These are phyloP conservation scores for Epichloe bromicola DNA, from an alignment of 2,329 filamentous ascomycete genomes.

Conservation along the genomic window DNA sequence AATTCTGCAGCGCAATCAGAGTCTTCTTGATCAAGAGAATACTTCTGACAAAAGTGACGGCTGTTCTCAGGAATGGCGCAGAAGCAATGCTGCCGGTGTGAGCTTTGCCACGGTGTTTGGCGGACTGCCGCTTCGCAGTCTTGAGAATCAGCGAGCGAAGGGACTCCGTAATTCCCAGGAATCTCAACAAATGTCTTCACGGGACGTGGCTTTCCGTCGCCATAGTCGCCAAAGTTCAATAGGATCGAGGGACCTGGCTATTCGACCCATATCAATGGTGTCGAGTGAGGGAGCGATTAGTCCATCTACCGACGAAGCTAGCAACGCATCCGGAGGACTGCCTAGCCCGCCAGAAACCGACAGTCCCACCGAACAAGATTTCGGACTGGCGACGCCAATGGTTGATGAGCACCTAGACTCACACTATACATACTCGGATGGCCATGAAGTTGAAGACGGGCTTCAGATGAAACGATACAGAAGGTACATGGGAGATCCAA, in stretches of 20 bases:
- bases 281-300: constrained; percentile 25
- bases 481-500: constrained; percentile 20
- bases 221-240: constrained; percentile 5
- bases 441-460: constrained; percentile 18
- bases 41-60: constrained; percentile 12
- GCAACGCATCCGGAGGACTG: constrained; percentile 16
- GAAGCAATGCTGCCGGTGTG: constrained; percentile 13
- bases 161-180: constrained; percentile 9
- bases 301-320: constrained; percentile 23
- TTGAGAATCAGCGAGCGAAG: constrained; percentile 15
- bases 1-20: constrained; percentile 24
- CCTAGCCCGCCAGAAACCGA: constrained; percentile 26
- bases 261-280: constrained; percentile 6
- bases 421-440: constrained; percentile 19
- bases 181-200: background rate
- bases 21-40: constrained; percentile 13
- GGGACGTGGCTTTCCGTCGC: constrained; percentile 1
- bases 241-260: constrained; percentile 3
- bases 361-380: constrained; percentile 18
- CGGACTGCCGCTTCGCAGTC: constrained; percentile 21
- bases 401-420: constrained; percentile 15
- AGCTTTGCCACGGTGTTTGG: constrained; percentile 22
- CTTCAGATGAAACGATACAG: constrained; percentile 24
- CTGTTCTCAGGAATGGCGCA: constrained; percentile 9
- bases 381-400: constrained; percentile 12